Base-by-base conservation (phyloP, 148 eudicot genomes). In the Persicaria tinctoria region DNA sequence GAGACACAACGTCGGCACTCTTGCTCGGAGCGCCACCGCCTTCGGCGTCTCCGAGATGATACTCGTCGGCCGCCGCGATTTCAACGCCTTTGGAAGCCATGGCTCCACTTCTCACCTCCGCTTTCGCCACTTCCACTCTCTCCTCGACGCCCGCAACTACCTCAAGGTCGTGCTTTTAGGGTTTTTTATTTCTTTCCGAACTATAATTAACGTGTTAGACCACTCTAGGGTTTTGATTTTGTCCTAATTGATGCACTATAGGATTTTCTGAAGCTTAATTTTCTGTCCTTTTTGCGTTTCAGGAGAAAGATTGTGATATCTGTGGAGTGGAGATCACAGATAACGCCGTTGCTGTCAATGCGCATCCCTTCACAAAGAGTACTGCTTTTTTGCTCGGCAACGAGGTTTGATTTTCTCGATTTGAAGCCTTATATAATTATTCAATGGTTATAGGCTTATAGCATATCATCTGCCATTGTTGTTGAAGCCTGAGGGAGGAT, bases 301-400 rank as follows among this genome's bases (percentile, higher is more conserved):
- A 94, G 93, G 97, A 90, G 82, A 90, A 77, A 79, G 85, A 89
- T 79, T 91, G 97, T 73, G 98, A 94, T 82, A 92, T 94, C 44
- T 94, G 98, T 51, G 98, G 98, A 70, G 98, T 94, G 13, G 98
- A 92, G 89, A 90, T 95, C 10, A 90, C 96, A 8, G 93, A 89
- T 73, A 46, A 82, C 78, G 96, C 97, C 0, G 75, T 73, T 71
- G 86, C 97, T 14, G 93, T 94, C 51, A 89, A 90, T 83, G 82
- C 82, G 27, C 96, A 89, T 76, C 98, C 97, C 48, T 94, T 94
- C 77, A 85, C 27, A 73, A 92, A 76, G 80, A 90, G 85, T 76
- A 94, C 98, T 64, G 98, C 98, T 5, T 95, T 92, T 85, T 87
- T 95, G 76, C 93, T 95, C 16, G 99, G 99, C 56, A 95, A 95